Evolutionary conservation across 352 stramenopile species (phyloP), one percentile per base, ranked within the genome.

Genomic region (Plasmopara halstedii): DNA sequence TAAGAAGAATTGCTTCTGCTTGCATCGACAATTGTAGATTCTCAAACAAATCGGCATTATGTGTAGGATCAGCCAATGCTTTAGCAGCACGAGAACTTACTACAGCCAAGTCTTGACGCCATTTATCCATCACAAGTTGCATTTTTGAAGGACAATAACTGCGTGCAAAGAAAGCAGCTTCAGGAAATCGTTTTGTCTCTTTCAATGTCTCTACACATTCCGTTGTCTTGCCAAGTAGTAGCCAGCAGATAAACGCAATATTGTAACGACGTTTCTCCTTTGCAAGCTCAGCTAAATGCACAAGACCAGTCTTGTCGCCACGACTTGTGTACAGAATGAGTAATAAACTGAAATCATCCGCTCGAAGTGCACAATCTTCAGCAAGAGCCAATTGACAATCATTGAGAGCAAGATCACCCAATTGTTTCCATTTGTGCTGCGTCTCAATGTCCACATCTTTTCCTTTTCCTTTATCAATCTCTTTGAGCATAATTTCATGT

Each of bases 91-190:
- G 87, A 15, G 81, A 70, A 56, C 82, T 90, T n/a, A 93, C 65
- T 13, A 62, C 53, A 3, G 73, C 64, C 14, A 98, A 70, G 57
- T 98, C 93, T 44, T 95, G 70, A 51, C 97, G 97, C 97, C 97
- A 99, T 38, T 97, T 70, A 36, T 87, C 81, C 49, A 99, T 95
- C 50, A 98, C 93, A n/a, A 96, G 64, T 20, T 89, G 66, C 31
- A 98, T 94, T 51, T 94, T 87, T 1, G 90, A 98, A 34, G 97
- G 97, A 22, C 97, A 81, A 66, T 99, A 99, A 22, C 95, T 98
- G 34, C 97, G 87, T 11, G 95, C 94, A 68, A 99, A 98, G 68
- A 99, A 98, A 0, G 97, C 96, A 17, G 97, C 96, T 63, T 99
- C 96, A 6, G 97, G 95, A 38, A 98, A 79, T 29, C 96, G 77